Conservation (phyloP, 108 stramenopile species). For the Heterococcus sp. region DNA sequence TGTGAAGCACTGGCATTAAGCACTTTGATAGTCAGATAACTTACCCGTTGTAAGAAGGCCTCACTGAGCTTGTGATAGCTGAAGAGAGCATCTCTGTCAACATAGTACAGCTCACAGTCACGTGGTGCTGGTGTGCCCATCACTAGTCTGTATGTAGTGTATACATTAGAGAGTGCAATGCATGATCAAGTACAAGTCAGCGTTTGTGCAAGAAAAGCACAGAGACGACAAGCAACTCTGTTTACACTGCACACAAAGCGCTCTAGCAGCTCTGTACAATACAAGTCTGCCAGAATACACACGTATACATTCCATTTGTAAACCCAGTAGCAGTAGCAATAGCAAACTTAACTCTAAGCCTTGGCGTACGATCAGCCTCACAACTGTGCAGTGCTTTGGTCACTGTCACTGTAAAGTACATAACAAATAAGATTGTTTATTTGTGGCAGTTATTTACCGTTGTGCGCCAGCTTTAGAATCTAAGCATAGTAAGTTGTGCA, state of each 20-base stretch:
- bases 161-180: no score
- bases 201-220: no score
- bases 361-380: neutral
- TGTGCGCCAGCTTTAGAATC: conserved; percentile 59
- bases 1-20: no score
- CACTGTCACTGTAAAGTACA: conserved; percentile 19
- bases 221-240: no score
- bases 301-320: neutral
- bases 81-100: conserved; percentile 90
- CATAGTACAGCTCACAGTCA: conserved; percentile 88
- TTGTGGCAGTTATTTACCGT: no score
- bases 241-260: neutral
- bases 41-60: conserved; percentile 79
- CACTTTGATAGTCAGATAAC: no score
- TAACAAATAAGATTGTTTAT: no score
- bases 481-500: conserved; percentile 89
- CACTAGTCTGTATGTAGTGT: conserved; percentile 23
- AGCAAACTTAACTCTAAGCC: neutral
- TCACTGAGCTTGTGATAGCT: conserved; percentile 93
- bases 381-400: no score
- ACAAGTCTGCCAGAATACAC: neutral
- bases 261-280: neutral
- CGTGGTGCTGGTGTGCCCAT: conserved; percentile 84
- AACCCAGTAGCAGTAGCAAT: neutral
- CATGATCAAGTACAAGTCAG: no score